Conservation (phyloP, 2,329 filamentous ascomycete genomes). For the Zymoseptoria passerinii region DNA sequence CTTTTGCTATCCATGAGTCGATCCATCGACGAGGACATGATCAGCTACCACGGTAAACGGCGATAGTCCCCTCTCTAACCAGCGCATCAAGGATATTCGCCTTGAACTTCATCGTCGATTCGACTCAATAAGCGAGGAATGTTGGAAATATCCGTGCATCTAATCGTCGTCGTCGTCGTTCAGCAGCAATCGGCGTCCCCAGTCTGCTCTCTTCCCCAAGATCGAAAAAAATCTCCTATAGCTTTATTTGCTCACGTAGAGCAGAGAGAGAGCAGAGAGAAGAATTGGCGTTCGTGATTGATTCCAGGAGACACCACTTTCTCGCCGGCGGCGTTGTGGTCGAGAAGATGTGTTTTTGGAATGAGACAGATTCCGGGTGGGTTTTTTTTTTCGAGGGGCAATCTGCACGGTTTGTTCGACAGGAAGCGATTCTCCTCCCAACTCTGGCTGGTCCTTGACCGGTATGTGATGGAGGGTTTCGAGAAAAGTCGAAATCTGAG, state of each 20-base stretch:
- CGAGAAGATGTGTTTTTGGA: constrained; percentile 87
- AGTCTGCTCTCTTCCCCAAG: constrained; percentile 64
- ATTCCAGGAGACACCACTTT: constrained; percentile 99
- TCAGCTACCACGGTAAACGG: no score
- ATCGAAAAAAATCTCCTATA: constrained; percentile 99
- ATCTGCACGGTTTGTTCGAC: constrained; percentile 74
- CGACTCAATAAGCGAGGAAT: no score
- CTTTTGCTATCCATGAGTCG: no score
- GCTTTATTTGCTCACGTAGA: constrained; percentile 97
- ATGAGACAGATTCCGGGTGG: no score
- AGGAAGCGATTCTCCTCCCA: constrained; percentile 93
- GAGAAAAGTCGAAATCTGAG: no score
- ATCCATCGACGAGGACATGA: no score
- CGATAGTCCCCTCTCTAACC: no score
- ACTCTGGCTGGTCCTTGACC: constrained; percentile 86
- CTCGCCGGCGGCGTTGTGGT: constrained; percentile 95
- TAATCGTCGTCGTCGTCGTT: constrained; percentile 46
- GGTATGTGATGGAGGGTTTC: constrained; percentile 89
- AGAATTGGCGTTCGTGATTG: constrained; percentile 96
- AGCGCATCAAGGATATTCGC: no score
- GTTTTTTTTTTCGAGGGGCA: no score
- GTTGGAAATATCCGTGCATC: no score
- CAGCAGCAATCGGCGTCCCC: constrained; percentile 52
- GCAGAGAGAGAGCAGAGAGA: no score
- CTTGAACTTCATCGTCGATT: no score